These are phyloP conservation scores for Cercophora newfieldiana DNA, from an alignment of 495 filamentous ascomycete species.

Conservation along the genomic window DNA sequence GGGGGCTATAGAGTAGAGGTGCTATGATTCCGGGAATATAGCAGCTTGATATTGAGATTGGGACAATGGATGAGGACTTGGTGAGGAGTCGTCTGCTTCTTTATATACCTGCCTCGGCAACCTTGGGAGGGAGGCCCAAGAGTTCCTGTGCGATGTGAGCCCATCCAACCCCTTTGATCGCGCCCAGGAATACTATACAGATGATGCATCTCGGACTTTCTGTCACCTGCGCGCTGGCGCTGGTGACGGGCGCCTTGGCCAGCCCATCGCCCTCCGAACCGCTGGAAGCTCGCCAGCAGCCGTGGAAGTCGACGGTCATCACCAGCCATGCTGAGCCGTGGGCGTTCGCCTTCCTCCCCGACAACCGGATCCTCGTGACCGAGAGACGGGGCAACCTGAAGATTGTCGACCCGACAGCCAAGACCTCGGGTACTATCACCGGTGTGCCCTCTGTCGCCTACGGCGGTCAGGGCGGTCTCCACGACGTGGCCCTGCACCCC, in stretches of 20 bases:
- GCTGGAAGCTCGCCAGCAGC: constrained; percentile 35
- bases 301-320: constrained; percentile 35
- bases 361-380: constrained; percentile 38
- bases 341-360: constrained; percentile 40
- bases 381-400: constrained; percentile 37
- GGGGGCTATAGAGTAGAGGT: no score
- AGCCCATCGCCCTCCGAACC: constrained; percentile 26
- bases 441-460: constrained; percentile 38
- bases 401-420: constrained; percentile 36
- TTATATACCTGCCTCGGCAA: not conserved
- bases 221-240: not conserved
- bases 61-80: no score
- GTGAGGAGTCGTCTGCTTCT: no score
- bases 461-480: constrained; percentile 38
- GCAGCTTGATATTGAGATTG: no score
- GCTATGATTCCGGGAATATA: no score
- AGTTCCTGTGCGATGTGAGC: not conserved
- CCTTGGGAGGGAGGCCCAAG: not conserved
- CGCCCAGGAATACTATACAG: not conserved
- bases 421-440: constrained; percentile 36
- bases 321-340: constrained; percentile 36
- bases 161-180: not conserved
- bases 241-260: not conserved
- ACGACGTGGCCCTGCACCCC: constrained; percentile 40
- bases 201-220: constrained; percentile 1